Base-by-base conservation (phyloP, 2,329 filamentous ascomycete species). In the Chrysosphaeria jannelii region DNA sequence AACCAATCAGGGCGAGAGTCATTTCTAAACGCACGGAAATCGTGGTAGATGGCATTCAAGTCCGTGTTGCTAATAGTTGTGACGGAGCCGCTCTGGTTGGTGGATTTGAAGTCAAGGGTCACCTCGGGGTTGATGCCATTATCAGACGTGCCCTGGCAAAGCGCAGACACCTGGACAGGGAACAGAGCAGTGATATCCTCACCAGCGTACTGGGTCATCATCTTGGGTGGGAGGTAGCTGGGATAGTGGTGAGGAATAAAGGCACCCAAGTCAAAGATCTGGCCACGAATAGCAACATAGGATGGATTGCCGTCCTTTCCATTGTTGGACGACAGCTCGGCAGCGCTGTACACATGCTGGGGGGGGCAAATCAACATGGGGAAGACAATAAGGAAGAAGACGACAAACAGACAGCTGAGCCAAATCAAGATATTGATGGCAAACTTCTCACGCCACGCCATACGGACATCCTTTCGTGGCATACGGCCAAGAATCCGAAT, bases 341-440 rank as follows among this genome's bases (percentile, higher is more conserved):
- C 46, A 3, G 67, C 51, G 23, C 74, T 85, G 45, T 58, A 93
- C 23, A 97, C 76, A 37, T 89, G 48, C 40, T 97, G 85, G 11
- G 54, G 81, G 1, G 85, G 85, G 44, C 85, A 97, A 36, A 97
- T 76, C 31, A 93, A 47, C 33, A 55, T 48, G 1, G 88, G 88
- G 39, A 97, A 88, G 26, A 66, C 56, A 29, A 93, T 57, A 37
- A 93, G 76, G 52, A 97, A 71, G 51, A 97, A 97, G 26, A 70
- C 58, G 14, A 74, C 64, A 23, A 72, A 44, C 10, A 48, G 50
- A 46, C 81, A 93, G 39, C 57, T 61, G 27, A 81, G 49, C 85
- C 88, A 97, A 40, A 97, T 97, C 38, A 93, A 57, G 42, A 97
- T 54, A 50, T 97, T 97, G 55, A 97, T 97, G 25, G 85, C 81